These are phyloP conservation scores for Sporothrix protearum DNA, from an alignment of 2,329 filamentous ascomycete genomes.

Conservation along the genomic window DNA sequence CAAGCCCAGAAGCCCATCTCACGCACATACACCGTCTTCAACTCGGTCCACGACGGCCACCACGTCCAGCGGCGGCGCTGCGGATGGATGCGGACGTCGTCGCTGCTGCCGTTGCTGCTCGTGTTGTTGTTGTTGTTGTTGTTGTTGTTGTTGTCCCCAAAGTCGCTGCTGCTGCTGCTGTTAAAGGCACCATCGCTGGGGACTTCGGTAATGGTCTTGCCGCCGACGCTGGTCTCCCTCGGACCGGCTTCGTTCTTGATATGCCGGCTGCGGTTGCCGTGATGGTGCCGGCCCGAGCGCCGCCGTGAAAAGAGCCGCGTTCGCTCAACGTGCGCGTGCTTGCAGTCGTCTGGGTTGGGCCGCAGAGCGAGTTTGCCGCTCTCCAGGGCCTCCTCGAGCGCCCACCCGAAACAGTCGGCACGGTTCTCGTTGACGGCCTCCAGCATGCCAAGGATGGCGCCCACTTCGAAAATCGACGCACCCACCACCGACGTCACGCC, in stretches of 20 bases:
- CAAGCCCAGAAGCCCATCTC: constrained; percentile 63
- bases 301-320: constrained; percentile 9
- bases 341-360: constrained; percentile 20
- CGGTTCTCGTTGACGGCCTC: constrained; percentile 67
- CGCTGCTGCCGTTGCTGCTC: background rate
- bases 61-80: constrained; percentile 49
- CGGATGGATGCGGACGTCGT: constrained; percentile 1
- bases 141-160: background rate
- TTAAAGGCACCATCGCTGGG: background rate
- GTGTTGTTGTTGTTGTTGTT: background rate
- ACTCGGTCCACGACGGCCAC: constrained; percentile 55
- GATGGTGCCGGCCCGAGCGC: background rate
- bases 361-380: constrained; percentile 28
- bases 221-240: background rate
- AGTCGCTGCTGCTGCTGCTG: constrained; percentile 12
- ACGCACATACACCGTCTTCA: constrained; percentile 57
- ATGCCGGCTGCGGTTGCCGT: background rate
- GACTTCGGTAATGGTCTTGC: background rate
- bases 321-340: constrained; percentile 21
- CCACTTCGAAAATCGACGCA: constrained; percentile 63
- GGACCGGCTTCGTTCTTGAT: background rate
- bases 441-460: constrained; percentile 59
- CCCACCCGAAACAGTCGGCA: constrained; percentile 66
- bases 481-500: constrained; percentile 65
- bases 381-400: constrained; percentile 51